These are phyloP conservation scores for Penicillium corylophilum DNA, from an alignment of 2,329 filamentous ascomycete genomes.

Conservation along the genomic window DNA sequence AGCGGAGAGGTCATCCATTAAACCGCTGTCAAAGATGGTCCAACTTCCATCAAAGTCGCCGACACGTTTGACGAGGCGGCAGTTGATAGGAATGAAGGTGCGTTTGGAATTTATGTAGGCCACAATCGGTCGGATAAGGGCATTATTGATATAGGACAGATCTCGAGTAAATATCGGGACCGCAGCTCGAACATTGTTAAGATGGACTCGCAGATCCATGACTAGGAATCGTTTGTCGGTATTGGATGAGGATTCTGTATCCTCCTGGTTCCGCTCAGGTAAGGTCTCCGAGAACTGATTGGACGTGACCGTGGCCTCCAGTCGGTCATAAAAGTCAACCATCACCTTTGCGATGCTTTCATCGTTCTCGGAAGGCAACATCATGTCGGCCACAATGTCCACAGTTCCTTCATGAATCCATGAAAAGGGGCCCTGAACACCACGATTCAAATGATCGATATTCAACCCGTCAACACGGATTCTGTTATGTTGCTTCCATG, in stretches of 20 bases:
- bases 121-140: slow-evolving; percentile 90
- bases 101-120: slow-evolving; percentile 96
- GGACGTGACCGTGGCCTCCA: slow-evolving; percentile 86
- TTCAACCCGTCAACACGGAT: slow-evolving; percentile 89
- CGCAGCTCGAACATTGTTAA: slow-evolving; percentile 90
- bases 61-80: slow-evolving; percentile 85
- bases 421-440: slow-evolving; percentile 88
- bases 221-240: slow-evolving; percentile 74
- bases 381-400: slow-evolving; percentile 92
- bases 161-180: slow-evolving; percentile 91
- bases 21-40: slow-evolving; percentile 88
- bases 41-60: slow-evolving; percentile 93
- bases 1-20: slow-evolving; percentile 89
- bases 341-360: slow-evolving; percentile 91
- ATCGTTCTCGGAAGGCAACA: slow-evolving; percentile 85
- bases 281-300: slow-evolving; percentile 57
- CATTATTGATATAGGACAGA: slow-evolving; percentile 93
- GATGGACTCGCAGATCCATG: slow-evolving; percentile 90
- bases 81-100: slow-evolving; percentile 93
- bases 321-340: slow-evolving; percentile 93
- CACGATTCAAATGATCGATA: slow-evolving; percentile 93
- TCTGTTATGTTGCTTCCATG: slow-evolving; percentile 94
- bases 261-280: slow-evolving; percentile 19
- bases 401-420: slow-evolving; percentile 98
- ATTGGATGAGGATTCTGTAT: slow-evolving; percentile 26